phyloP scores from a whole-genome alignment of 148 eudicot genomes.

The Agrostemma githago region DNA sequence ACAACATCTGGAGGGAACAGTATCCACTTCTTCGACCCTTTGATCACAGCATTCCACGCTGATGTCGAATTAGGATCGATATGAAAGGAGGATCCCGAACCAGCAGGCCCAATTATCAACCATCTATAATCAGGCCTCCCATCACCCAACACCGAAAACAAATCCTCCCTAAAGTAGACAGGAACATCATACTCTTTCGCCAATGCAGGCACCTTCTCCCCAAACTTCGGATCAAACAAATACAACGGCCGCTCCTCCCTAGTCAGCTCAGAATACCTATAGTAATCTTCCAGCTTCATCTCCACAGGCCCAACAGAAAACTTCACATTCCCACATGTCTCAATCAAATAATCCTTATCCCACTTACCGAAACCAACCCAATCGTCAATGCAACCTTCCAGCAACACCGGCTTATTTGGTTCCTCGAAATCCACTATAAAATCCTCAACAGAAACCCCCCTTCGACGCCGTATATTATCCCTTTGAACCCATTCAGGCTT shows the following conservation, averaged over 20 bases:
- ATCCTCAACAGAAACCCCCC: conserved; percentile 81
- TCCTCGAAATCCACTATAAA: conserved; percentile 71
- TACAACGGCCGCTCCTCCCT: conserved; percentile 92
- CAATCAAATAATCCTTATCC: conserved; percentile 66
- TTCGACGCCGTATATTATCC: conserved; percentile 68
- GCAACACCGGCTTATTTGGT: conserved; percentile 80
- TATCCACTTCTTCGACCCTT: conserved; percentile 96
- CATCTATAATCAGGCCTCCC: conserved; percentile 98
- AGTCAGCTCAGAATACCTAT: conserved; percentile 65
- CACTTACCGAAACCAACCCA: conserved; percentile 71
- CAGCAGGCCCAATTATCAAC: conserved; percentile 94
- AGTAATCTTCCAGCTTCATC: conserved; percentile 81
- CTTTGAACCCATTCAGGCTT: conserved; percentile 81
- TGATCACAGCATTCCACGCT: conserved; percentile 96
- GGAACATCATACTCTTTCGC: conserved; percentile 76
- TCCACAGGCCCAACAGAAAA: conserved; percentile 89
- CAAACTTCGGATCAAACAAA: conserved; percentile 90
- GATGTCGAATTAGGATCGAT: conserved; percentile 98
- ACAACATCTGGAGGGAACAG: conserved; percentile 91
- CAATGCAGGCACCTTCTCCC: conserved; percentile 58
- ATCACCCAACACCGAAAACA: conserved; percentile 73
- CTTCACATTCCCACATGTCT: conserved; percentile 51
- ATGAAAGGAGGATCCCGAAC: conserved; percentile 95
- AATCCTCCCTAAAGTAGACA: conserved; percentile 74
- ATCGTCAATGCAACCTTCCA: conserved; percentile 83